These are phyloP conservation scores for Didymella arachidicola DNA, from an alignment of 2,329 filamentous ascomycete species.

Conservation along the genomic window DNA sequence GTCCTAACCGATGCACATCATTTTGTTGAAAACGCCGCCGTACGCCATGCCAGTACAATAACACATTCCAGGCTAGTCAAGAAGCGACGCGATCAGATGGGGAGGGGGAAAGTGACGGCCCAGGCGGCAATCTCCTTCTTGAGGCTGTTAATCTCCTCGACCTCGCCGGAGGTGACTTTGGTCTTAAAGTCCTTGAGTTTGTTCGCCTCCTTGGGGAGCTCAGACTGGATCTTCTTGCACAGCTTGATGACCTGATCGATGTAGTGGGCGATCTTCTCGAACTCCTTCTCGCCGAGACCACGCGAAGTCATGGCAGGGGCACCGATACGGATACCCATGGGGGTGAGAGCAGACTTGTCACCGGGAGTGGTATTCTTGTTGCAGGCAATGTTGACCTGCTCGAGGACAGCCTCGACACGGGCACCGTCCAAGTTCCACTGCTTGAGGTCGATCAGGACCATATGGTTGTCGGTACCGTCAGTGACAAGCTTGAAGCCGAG, in stretches of 20 bases:
- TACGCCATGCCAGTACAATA: slow-evolving; percentile 25
- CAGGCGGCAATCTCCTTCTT: slow-evolving; percentile 89
- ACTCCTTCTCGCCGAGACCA: slow-evolving; percentile 89
- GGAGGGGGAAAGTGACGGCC: slow-evolving; percentile 91
- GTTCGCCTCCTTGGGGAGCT: slow-evolving; percentile 94
- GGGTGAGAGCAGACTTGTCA: slow-evolving; percentile 90
- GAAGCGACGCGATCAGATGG: slow-evolving; percentile 61
- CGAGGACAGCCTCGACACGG: slow-evolving; percentile 86
- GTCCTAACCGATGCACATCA: slow-evolving; percentile 16
- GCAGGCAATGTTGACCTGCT: slow-evolving; percentile 92
- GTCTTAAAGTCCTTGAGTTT: slow-evolving; percentile 99
- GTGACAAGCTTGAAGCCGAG: slow-evolving; percentile 89
- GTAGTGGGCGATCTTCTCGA: slow-evolving; percentile 79
- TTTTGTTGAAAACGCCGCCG: slow-evolving; percentile 42
- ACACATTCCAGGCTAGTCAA: not conserved
- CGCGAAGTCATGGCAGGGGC: slow-evolving; percentile 97
- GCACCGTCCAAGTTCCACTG: slow-evolving; percentile 86
- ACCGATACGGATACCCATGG: slow-evolving; percentile 91
- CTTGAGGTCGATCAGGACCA: slow-evolving; percentile 91
- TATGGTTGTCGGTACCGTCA: slow-evolving; percentile 96
- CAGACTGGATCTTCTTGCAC: slow-evolving; percentile 83
- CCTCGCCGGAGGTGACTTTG: slow-evolving; percentile 80
- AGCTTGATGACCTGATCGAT: slow-evolving; percentile 90
- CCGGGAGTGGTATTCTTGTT: slow-evolving; percentile 99
- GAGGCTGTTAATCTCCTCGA: slow-evolving; percentile 82